Percentiles rank a stretch among this genome's conserved stretches.
phyloP scores from a whole-genome alignment of 2,329 filamentous ascomycete genomes.

The Xylaria digitata region DNA sequence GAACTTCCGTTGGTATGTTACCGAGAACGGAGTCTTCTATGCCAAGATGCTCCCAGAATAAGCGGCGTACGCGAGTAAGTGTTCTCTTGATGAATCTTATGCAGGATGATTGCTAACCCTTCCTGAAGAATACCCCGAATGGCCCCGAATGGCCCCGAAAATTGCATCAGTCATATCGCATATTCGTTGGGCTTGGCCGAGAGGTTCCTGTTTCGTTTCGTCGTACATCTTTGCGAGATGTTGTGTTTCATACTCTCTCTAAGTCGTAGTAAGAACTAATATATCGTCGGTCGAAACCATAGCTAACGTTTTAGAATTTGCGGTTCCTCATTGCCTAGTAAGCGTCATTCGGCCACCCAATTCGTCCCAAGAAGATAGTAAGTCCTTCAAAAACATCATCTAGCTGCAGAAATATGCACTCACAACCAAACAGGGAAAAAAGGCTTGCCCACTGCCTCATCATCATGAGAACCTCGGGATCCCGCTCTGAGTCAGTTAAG shows the following conservation, averaged over 20 bases:
- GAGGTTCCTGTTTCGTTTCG: not conserved
- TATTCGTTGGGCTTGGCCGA: not conserved
- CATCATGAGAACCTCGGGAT: not conserved
- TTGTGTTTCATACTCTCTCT: not conserved
- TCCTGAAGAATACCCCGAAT: not conserved
- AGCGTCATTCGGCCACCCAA: not conserved
- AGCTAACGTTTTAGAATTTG: not conserved
- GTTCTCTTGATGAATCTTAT: not conserved
- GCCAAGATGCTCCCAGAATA: conserved; percentile 64
- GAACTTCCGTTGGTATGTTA: conserved; percentile 69
- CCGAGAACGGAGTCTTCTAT: conserved; percentile 69
- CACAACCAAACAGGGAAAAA: not conserved
- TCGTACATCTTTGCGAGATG: not conserved
- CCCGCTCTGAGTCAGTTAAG: not conserved
- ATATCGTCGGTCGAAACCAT: not conserved
- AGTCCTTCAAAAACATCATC: not conserved
- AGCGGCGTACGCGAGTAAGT: conserved; percentile 39
- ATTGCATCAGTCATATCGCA: not conserved
- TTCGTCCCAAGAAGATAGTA: not conserved
- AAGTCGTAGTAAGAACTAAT: not conserved
- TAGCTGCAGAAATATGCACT: not conserved
- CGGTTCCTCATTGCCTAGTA: not conserved
- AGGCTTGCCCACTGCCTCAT: too few species aligned
- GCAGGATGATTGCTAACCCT: not conserved
- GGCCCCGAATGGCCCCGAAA: not conserved